Evolutionary conservation across 805 yeast genomes (phyloP), one percentile per base, ranked within the genome.

Genomic region (Kodamaea fukazawae): DNA sequence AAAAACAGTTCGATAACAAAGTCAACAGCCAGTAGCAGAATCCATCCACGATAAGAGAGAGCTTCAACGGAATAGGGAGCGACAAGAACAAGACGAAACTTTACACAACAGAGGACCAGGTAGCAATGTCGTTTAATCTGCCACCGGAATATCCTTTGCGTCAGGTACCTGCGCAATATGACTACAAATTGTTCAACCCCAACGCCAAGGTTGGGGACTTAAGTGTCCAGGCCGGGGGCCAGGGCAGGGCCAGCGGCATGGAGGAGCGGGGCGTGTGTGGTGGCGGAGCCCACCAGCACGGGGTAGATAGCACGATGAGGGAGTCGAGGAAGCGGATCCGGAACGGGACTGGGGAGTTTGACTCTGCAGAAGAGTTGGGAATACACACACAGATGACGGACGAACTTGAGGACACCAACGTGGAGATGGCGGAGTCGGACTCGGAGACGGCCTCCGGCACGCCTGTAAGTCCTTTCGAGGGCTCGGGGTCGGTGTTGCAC

Each of bases 141-240:
- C 67, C 69, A 5, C 65, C 65, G 8, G 34, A 52, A 41, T 67
- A 45, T 42, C 73, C 73, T 13, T 58, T 68, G 28, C 48, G 53
- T 40, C 56, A 53, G 11, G 42, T 50, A n/a, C 42, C 31, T 5
- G 60, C 71, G 13, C 49, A 49, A 20, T 60, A 47, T 46, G 72
- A 67, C 41, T 65, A 55, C 38, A 55, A 54, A 17, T 45, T 62
- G 26, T 42, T 38, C 16, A 61, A 65, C 36, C 63, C 70, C 11
- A 36, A 42, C 29, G 61, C 59, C 27, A 63, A 58, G 40, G 48
- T 68, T 34, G 46, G 61, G 12, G 70, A 62, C 29, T 41, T 47
- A 13, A 63, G 69, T 64, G 49, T 59, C 29, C 60, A 58, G 18
- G 54, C 49, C 17, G 55, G 57, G 32, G 60, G 54, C 42, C 56